phyloP scores from a whole-genome alignment of 2,329 filamentous ascomycete species.

The Trichophaea hybrida region DNA sequence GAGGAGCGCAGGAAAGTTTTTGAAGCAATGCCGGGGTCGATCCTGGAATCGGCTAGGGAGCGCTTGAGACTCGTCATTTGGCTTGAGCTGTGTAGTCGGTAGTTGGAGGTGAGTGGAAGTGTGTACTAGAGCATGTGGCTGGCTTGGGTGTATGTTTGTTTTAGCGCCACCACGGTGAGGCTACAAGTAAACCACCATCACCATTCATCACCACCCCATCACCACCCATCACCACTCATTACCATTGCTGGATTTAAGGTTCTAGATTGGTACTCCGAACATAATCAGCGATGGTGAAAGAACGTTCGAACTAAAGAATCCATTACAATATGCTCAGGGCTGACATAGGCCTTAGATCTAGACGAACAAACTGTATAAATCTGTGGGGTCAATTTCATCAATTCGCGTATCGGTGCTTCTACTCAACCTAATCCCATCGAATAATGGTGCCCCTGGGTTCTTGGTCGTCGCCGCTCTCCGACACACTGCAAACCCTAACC shows the following conservation, averaged over 20 bases:
- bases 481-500: too few relatives aligned
- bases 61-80: slow-evolving; percentile 53
- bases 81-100: not conserved
- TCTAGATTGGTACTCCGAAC: too few relatives aligned
- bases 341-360: too few relatives aligned
- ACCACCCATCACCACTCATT: too few relatives aligned
- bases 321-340: too few relatives aligned
- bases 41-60: slow-evolving; percentile 39
- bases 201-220: too few relatives aligned
- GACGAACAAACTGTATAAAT: too few relatives aligned
- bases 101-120: not conserved
- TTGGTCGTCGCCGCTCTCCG: too few relatives aligned
- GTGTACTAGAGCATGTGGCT: not conserved
- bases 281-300: too few relatives aligned
- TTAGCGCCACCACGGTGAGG: not conserved
- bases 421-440: not conserved
- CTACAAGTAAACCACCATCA: not conserved
- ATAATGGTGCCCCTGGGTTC: not conserved
- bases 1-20: slow-evolving; percentile 94
- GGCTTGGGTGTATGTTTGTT: not conserved
- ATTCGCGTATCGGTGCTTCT: not conserved
- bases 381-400: not conserved
- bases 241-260: too few relatives aligned
- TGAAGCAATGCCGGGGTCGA: slow-evolving; percentile 67
- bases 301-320: too few relatives aligned